phyloP scores from a whole-genome alignment of 352 stramenopile genomes.

The Globisporangium orthogonon region DNA sequence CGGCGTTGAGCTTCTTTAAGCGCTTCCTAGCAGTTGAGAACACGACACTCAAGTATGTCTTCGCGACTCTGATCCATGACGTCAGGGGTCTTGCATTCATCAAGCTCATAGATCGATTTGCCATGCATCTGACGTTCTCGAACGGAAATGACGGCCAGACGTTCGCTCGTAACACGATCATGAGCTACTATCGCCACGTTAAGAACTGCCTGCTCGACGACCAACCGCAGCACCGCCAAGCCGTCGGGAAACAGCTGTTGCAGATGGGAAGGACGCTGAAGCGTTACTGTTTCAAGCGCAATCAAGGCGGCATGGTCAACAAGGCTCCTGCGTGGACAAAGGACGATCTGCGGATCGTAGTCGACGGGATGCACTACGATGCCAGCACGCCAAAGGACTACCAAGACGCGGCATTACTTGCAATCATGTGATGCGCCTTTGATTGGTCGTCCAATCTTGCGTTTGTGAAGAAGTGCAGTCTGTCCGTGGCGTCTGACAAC shows the following conservation, averaged over 20 bases:
- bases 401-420: slow-evolving; percentile 21
- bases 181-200: slow-evolving; percentile 1
- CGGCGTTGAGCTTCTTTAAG: slow-evolving; percentile 2
- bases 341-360: slow-evolving; percentile 11
- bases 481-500: slow-evolving; percentile 12
- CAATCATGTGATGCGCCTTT: slow-evolving; percentile 31
- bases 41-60: neutral
- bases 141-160: neutral
- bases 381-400: slow-evolving; percentile 15
- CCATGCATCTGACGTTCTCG: neutral
- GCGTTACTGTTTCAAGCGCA: slow-evolving; percentile 11
- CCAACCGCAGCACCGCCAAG: slow-evolving; percentile 1
- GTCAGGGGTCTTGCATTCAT: neutral
- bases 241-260: neutral
- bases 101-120: slow-evolving; percentile 1
- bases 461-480: slow-evolving; percentile 18
- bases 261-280: neutral
- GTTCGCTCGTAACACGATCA: neutral
- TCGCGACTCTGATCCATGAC: neutral
- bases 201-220: slow-evolving; percentile 1
- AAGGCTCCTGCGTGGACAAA: slow-evolving; percentile 28
- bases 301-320: slow-evolving; percentile 17
- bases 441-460: slow-evolving; percentile 20
- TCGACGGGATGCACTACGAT: slow-evolving; percentile 14
- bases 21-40: neutral